Evolutionary conservation across 306 rosid species (phyloP).

Genomic region (Rosa lucieae): DNA sequence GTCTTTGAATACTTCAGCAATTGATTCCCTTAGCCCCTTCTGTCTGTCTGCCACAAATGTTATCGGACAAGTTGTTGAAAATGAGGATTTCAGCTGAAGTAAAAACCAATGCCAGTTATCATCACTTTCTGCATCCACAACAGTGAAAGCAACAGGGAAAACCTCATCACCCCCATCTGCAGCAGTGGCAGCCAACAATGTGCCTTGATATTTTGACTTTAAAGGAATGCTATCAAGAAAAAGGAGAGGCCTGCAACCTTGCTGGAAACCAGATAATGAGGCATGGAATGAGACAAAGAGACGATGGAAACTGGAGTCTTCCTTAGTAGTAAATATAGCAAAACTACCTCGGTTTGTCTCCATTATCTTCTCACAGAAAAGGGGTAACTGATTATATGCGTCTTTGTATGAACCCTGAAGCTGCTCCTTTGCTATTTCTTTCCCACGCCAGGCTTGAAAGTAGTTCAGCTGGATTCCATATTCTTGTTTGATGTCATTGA

Average conservation of each 20-base stretch:
- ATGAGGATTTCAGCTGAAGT: constrained; percentile 72
- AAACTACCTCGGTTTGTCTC: constrained; percentile 92
- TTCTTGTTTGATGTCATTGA: constrained; percentile 88
- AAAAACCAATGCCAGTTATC: constrained; percentile 96
- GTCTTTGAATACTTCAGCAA: constrained; percentile 65
- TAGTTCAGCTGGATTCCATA: constrained; percentile 94
- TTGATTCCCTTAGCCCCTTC: constrained; percentile 74
- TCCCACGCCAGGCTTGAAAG: constrained; percentile 99
- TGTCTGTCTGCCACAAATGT: constrained; percentile 93
- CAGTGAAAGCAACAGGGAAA: constrained; percentile 91
- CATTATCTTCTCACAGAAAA: constrained; percentile 83
- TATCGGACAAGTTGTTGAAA: constrained; percentile 65
- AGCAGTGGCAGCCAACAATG: constrained; percentile 83
- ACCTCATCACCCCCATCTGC: constrained; percentile 87
- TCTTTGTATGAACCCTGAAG: constrained; percentile 97
- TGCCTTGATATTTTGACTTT: constrained; percentile 94
- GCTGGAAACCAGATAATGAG: constrained; percentile 84
- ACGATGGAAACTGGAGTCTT: constrained; percentile 90
- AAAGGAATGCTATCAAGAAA: constrained; percentile 80
- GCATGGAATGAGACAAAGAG: constrained; percentile 92
- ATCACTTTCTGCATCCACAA: constrained; percentile 86
- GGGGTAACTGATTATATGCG: constrained; percentile 83
- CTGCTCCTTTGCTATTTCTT: constrained; percentile 99
- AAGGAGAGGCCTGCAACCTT: constrained; percentile 92
- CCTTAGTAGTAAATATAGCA: constrained; percentile 83